Evolutionary conservation across 768 basidiomycete genomes (phyloP).

Genomic region (Kwoniella europaea): DNA sequence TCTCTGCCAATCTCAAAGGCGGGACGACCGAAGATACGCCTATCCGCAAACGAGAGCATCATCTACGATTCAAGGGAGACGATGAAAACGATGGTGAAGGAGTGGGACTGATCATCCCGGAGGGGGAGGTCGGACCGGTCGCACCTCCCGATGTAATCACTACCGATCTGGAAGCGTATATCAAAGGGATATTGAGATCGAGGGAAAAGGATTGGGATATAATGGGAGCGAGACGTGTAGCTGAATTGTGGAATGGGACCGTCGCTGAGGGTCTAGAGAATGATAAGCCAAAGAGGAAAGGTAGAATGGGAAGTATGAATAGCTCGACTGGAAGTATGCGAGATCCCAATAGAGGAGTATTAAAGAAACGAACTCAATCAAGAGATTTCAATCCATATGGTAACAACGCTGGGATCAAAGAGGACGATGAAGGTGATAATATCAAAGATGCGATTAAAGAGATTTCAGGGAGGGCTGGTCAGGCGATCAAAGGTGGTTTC

Average conservation of each 20-base stretch:
- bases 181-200: conserved; percentile 40
- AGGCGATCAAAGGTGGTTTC: conserved; percentile 46
- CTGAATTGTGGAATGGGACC: conserved; percentile 43
- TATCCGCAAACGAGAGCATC: conserved; percentile 43
- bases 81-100: conserved; percentile 30
- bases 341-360: conserved; percentile 14
- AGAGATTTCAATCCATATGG: conserved; percentile 19
- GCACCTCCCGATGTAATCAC: conserved; percentile 53
- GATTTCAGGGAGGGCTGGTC: conserved; percentile 37
- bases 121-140: conserved; percentile 37
- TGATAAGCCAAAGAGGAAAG: conserved; percentile 1
- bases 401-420: conserved; percentile 6
- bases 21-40: conserved; percentile 45
- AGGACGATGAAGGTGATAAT: conserved; percentile 27
- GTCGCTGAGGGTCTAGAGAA: conserved; percentile 10
- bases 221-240: conserved; percentile 44
- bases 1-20: conserved; percentile 45
- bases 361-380: conserved; percentile 26
- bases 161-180: conserved; percentile 50
- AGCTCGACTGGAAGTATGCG: conserved; percentile 1
- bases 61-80: conserved; percentile 30
- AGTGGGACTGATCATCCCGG: conserved; percentile 37
- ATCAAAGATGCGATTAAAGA: conserved; percentile 34
- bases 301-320: conserved; percentile 18
- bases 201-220: conserved; percentile 49